phyloP scores from a whole-genome alignment of 1,284 basidiomycete species.

The Ganoderma sinense region DNA sequence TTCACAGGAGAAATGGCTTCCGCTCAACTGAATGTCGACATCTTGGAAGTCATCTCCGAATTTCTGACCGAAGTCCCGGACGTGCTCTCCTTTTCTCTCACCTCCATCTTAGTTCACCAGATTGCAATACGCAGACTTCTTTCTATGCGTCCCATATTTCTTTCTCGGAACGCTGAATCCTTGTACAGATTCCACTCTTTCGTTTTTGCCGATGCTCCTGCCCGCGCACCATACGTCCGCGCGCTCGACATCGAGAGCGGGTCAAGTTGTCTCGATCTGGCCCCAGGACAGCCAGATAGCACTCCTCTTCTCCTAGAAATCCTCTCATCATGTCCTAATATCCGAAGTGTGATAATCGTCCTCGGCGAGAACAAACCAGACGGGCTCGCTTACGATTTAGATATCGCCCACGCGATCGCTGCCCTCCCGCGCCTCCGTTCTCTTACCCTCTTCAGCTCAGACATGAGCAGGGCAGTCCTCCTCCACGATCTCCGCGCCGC shows the following conservation, averaged over 20 bases:
- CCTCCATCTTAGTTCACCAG: not conserved
- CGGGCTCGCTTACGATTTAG: not conserved
- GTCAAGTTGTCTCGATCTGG: too few species aligned
- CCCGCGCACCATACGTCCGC: not conserved
- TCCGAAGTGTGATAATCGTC: not conserved
- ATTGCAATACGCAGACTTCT: not conserved
- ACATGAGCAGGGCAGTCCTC: not conserved
- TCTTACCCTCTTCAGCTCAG: too few species aligned
- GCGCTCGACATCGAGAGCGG: not conserved
- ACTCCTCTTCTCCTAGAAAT: not conserved
- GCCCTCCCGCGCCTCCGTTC: not conserved
- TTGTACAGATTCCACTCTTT: not conserved
- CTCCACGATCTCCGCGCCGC: not conserved
- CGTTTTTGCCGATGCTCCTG: not conserved
- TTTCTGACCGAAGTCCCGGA: not conserved
- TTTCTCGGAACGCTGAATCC: not conserved
- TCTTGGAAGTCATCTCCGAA: not conserved
- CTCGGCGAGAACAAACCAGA: not conserved
- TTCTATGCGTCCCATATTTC: not conserved
- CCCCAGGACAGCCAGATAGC: not conserved
- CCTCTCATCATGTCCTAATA: not conserved
- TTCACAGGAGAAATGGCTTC: not conserved
- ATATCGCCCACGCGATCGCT: not conserved
- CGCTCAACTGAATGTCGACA: not conserved
- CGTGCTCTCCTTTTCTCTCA: not conserved